Evolutionary conservation across 2,329 filamentous ascomycete genomes (phyloP), one percentile per base, ranked within the genome.

Genomic region (Ascocoryne sarcoides): DNA sequence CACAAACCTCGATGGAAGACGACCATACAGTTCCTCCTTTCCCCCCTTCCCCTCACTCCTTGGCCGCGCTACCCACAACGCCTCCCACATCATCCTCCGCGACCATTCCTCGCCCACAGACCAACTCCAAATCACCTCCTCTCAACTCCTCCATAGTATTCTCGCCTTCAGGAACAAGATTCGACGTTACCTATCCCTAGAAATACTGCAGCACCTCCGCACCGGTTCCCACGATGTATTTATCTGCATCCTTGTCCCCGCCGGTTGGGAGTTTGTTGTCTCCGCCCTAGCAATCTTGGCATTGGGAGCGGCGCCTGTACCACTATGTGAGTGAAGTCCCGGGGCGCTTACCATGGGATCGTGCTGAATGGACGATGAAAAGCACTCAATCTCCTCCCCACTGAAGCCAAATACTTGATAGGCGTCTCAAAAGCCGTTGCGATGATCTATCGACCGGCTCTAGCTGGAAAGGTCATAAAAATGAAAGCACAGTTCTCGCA

Each of bases 181-280:
- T 5, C 33, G 33, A 14, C 3, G 15, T 9, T 10, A 36, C 7
- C 19, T 36, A n/a, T 9, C 10, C 12, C 4, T 19, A 4, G 18
- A 7, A n/a, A 36, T n/a, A 10, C 14, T 36, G 14, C n/a, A 5
- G 8, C 7, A 36, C 9, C 14, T 36, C 10, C 16, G 23, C 10
- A 21, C 10, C 9, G 33, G 21, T 14, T 16, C 19, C 9, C 16
- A 33, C 9, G 33, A 36, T 36, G 33, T 36, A 9, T 36, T 36
- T 19, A 36, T 36, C 18, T 36, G 18, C n/a, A 19, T 36, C 5
- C 19, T 36, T 8, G 18, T 20, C 3, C 17, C 33, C 5, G 17
- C 33, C 9, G 33, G 33, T 4, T 36, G 33, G 33, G 33, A 36
- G n/a, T 36, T 21, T 23, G 21, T 19, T 12, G 33, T 36, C 4